Percentiles rank a stretch among this genome's conserved stretches.
phyloP scores from a whole-genome alignment of 2,329 filamentous ascomycete species.

The Fusarium pseudonygamai region DNA sequence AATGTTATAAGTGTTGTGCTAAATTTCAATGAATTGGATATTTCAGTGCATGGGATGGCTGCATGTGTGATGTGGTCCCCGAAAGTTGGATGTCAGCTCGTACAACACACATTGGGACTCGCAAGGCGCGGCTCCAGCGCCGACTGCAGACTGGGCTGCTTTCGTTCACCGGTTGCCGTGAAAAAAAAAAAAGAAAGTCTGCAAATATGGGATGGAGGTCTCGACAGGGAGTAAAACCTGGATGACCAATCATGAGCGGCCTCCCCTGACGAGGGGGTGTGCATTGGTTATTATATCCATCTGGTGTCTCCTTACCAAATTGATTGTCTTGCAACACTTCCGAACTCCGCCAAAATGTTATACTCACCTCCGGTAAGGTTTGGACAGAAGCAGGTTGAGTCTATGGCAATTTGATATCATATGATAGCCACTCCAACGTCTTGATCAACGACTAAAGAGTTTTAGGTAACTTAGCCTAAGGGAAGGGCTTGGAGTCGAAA shows the following conservation, averaged over 20 bases:
- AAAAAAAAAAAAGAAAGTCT: conserved; percentile 35
- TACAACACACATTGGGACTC: conserved; percentile 7
- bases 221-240: conserved; percentile 25
- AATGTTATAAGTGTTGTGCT: conserved; percentile 2
- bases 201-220: conserved; percentile 16
- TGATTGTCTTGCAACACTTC: conserved; percentile 21
- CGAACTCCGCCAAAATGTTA: neutral
- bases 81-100: neutral
- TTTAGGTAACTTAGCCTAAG: conserved; percentile 14
- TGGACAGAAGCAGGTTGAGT: neutral
- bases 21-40: neutral
- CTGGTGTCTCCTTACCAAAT: conserved; percentile 17
- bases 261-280: conserved; percentile 30
- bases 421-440: conserved; percentile 19
- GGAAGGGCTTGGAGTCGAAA: conserved; percentile 29
- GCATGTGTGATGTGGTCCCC: neutral
- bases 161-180: neutral
- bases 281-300: conserved; percentile 17
- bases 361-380: neutral
- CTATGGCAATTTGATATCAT: conserved; percentile 5
- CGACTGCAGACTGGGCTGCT: neutral
- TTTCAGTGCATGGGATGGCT: neutral
- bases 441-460: conserved; percentile 15
- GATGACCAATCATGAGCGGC: conserved; percentile 33
- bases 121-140: conserved; percentile 17